Percentiles rank a stretch among this genome's conserved stretches.
Conservation (phyloP, 2,329 filamentous ascomycete genomes). For the Catunica adiposa region DNA sequence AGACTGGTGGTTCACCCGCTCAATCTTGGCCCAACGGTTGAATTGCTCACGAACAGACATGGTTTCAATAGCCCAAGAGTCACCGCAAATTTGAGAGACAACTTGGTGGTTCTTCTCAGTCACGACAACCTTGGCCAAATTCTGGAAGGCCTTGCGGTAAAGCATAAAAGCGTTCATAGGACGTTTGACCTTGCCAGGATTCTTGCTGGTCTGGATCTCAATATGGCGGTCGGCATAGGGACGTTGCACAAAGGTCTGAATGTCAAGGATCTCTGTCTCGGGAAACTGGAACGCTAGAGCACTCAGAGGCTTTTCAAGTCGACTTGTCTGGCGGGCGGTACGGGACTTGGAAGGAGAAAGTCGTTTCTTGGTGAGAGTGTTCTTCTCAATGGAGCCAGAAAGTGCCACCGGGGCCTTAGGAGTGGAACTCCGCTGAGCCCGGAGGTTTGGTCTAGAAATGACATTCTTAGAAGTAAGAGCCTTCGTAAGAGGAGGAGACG, state of each 20-base stretch:
- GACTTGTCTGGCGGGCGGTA: conserved; percentile 21
- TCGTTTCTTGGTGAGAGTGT: conserved; percentile 17
- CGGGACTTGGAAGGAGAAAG: conserved; percentile 19
- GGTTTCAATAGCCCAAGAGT: conserved; percentile 72
- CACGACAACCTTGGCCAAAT: conserved; percentile 67
- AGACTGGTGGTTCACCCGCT: conserved; percentile 67
- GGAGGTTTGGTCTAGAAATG: conserved; percentile 8
- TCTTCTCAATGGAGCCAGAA: conserved; percentile 12
- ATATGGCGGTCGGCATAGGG: conserved; percentile 45
- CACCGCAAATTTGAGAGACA: conserved; percentile 72
- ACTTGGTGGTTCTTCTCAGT: conserved; percentile 84
- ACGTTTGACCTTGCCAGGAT: conserved; percentile 62
- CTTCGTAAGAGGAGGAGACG: conserved; percentile 8
- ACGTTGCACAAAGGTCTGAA: conserved; percentile 63
- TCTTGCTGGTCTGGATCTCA: conserved; percentile 53
- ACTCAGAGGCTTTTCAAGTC: conserved; percentile 51
- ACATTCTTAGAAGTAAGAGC: background rate
- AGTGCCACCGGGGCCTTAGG: conserved; percentile 1
- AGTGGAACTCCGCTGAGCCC: background rate
- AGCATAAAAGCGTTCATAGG: conserved; percentile 99
- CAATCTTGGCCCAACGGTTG: conserved; percentile 60
- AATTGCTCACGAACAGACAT: conserved; percentile 57
- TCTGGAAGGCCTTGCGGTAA: conserved; percentile 83
- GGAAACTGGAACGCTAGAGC: conserved; percentile 47
- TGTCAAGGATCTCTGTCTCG: conserved; percentile 53